These are phyloP conservation scores for Chrysanthemum makinoi DNA, from an alignment of 129 eudicot genomes.

Conservation along the genomic window DNA sequence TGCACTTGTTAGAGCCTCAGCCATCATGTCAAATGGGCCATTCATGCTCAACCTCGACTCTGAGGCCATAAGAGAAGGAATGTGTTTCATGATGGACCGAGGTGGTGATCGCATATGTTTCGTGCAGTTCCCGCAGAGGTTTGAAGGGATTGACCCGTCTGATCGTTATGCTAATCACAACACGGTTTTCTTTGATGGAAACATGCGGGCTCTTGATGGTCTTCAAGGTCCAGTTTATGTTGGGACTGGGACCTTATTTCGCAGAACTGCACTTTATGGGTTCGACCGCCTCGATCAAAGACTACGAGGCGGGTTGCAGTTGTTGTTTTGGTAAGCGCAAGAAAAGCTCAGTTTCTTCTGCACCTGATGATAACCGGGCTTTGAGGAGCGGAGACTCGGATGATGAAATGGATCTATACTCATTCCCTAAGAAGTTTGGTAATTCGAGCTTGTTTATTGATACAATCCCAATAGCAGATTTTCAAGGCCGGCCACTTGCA, in stretches of 20 bases:
- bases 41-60: conserved; percentile 68
- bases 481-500: conserved; percentile 63
- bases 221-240: conserved; percentile 63
- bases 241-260: conserved; percentile 55
- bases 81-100: conserved; percentile 68
- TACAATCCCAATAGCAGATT: conserved; percentile 61
- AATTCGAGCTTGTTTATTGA: conserved; percentile 52
- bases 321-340: conserved; percentile 46
- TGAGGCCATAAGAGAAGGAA: conserved; percentile 55
- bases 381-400: conserved; percentile 49
- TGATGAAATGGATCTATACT: conserved; percentile 42
- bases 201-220: conserved; percentile 64
- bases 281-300: conserved; percentile 58
- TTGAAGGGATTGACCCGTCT: conserved; percentile 61
- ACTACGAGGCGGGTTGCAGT: conserved; percentile 38
- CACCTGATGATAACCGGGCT: conserved; percentile 43
- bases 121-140: conserved; percentile 55
- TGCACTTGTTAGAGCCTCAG: conserved; percentile 69
- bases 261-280: conserved; percentile 52
- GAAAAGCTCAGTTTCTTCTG: conserved; percentile 37
- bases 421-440: conserved; percentile 48
- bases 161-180: conserved; percentile 63
- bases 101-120: conserved; percentile 59
- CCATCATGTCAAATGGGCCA: conserved; percentile 67
- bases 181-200: conserved; percentile 59